Evolutionary conservation across 2,329 filamentous ascomycete genomes (phyloP).

Genomic region (Keithomyces neogunnii): DNA sequence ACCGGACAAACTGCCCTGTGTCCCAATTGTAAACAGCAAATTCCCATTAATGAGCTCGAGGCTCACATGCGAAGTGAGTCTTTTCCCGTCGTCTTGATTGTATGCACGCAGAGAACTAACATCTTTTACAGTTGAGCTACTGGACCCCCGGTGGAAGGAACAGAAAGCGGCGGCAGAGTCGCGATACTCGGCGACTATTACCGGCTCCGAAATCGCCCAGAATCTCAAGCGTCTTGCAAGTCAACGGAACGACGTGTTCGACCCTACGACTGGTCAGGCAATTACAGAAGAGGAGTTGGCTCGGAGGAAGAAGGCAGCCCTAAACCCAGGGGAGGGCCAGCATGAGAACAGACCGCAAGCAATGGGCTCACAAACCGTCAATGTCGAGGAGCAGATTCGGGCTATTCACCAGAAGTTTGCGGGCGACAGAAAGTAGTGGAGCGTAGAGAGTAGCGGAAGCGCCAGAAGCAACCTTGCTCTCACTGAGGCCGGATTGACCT

Average conservation of each 20-base stretch:
- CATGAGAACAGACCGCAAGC: constrained; percentile 48
- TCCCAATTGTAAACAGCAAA: constrained; percentile 87
- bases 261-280: constrained; percentile 58
- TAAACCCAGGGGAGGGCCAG: constrained; percentile 55
- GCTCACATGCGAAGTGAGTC: constrained; percentile 78
- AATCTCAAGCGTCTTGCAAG: constrained; percentile 93
- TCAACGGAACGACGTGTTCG: constrained; percentile 81
- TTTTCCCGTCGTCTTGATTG: not conserved
- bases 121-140: constrained; percentile 60
- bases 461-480: too few species aligned
- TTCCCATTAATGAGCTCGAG: constrained; percentile 79
- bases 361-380: constrained; percentile 57
- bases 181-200: constrained; percentile 76
- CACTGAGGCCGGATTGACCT: too few species aligned
- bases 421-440: constrained; percentile 23
- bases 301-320: constrained; percentile 66
- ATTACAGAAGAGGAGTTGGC: constrained; percentile 66
- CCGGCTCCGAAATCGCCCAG: constrained; percentile 79
- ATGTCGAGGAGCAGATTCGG: constrained; percentile 79
- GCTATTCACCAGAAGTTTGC: constrained; percentile 49
- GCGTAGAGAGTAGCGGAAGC: too few species aligned
- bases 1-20: constrained; percentile 65
- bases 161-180: constrained; percentile 85
- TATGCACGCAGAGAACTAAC: not conserved
- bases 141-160: constrained; percentile 93